Evolutionary conservation across 2,329 filamentous ascomycete species (phyloP).

Genomic region (Macrophomina pseudophaseolina): DNA sequence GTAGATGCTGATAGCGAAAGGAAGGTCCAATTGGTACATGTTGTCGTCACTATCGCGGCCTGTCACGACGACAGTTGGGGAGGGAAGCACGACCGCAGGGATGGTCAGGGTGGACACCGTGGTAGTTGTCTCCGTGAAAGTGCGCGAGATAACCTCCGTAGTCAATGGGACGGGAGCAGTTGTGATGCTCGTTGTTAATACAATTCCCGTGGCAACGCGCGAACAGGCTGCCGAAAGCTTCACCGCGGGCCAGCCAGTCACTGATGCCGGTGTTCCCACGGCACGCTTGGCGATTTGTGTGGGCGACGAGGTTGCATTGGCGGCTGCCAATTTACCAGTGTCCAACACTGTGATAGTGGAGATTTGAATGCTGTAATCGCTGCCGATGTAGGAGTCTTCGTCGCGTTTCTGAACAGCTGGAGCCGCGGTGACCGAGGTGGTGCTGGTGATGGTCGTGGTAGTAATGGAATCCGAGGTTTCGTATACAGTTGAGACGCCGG

Average conservation of each 20-base stretch:
- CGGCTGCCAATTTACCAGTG: background rate
- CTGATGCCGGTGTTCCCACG: background rate
- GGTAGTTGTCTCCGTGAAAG: background rate
- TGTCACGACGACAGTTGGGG: background rate
- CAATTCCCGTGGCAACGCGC: background rate
- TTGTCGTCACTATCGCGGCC: background rate
- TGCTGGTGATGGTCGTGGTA: too few species aligned
- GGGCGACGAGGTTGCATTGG: background rate
- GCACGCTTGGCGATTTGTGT: background rate
- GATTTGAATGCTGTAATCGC: too few species aligned
- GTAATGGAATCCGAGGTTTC: background rate
- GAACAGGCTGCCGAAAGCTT: slow-evolving; percentile 6
- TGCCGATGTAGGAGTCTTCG: too few species aligned
- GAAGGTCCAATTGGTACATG: background rate
- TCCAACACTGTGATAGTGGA: background rate
- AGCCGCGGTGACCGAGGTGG: too few species aligned
- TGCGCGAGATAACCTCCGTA: background rate
- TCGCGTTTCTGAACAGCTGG: too few species aligned
- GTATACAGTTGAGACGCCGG: background rate
- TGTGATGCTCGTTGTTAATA: background rate
- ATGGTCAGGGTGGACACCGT: background rate
- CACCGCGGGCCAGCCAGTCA: background rate
- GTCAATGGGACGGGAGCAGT: background rate
- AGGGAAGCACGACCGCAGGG: background rate
- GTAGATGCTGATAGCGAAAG: background rate